Base-by-base conservation (phyloP, 352 stramenopile species). In the Blastocystis sp. region DNA sequence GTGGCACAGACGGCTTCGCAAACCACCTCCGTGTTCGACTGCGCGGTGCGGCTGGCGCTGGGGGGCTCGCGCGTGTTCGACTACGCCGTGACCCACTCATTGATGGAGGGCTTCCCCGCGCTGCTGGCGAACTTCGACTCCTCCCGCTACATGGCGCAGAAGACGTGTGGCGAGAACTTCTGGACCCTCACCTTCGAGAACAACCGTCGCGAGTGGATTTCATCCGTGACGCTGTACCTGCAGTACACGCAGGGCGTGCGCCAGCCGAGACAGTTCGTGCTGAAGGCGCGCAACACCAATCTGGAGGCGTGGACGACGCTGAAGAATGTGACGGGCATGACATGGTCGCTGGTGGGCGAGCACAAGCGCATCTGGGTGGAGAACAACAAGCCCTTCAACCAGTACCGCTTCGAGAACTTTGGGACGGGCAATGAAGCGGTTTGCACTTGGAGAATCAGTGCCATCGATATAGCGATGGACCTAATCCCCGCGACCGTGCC, bases 121-220 rank as follows among this genome's bases (percentile, higher is more conserved):
- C 43, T n/a, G 34, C 21, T 74, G 19, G 34, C 43, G 4, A 45
- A 28, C 14, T 2, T n/a, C 14, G 21, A 74, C 14, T 74, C 34
- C 43, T 74, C 64, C 23, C 43, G 43, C 43, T 74, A 40, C 14
- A 74, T 43, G 34, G 34, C 34, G 21, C 43, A 74, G 17, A 17
- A 2, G 4, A 45, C 21, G 1, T 77, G 66, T 41, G 21, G 2
- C 43, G 34, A 52, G 2, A 77, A 77, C n/a, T 45, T 60, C 21
- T 59, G 28, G 2, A 77, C 5, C 34, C 19, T 77, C 17, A 60
- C 66, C 19, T 53, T 60, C 10, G 34, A 53, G n/a, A 77, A 77
- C 52, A 41, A 77, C 23, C 66, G 66, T 60, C 66, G 41, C 60
- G 66, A 77, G 34, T 77, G 66, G 66, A 77, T 77, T 23, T 41